Evolutionary conservation across 495 filamentous ascomycete species (phyloP).

Genomic region (Penicillium subrubescens): DNA sequence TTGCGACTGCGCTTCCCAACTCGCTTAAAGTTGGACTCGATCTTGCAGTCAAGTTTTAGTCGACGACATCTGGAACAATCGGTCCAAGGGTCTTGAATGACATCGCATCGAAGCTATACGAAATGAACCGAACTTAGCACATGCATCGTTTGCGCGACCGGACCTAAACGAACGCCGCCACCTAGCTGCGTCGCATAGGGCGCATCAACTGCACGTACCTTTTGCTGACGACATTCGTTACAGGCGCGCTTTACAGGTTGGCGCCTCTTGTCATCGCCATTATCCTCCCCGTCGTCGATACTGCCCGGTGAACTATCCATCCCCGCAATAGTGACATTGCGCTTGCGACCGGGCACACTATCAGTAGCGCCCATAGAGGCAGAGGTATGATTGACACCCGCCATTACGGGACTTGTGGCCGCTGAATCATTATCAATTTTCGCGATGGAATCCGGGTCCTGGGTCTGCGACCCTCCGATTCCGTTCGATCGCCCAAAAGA

Average conservation of each 20-base stretch:
- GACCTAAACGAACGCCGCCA: background rate
- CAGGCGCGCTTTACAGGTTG: slow-evolving; percentile 85
- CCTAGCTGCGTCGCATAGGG: slow-evolving; percentile 7
- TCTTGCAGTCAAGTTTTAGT: slow-evolving; percentile 84
- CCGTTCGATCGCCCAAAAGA: slow-evolving; percentile 39
- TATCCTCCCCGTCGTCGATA: slow-evolving; percentile 65
- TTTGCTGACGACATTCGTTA: slow-evolving; percentile 95
- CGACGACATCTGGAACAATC: slow-evolving; percentile 83
- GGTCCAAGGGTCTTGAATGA: slow-evolving; percentile 80
- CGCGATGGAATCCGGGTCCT: slow-evolving; percentile 29
- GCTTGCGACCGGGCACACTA: slow-evolving; percentile 44
- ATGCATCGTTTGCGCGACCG: background rate
- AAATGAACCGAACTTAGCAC: slow-evolving; percentile 14
- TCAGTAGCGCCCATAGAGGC: slow-evolving; percentile 38
- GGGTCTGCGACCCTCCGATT: slow-evolving; percentile 41
- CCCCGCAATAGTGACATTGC: slow-evolving; percentile 48
- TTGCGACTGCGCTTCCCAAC: slow-evolving; percentile 88
- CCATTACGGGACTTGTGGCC: slow-evolving; percentile 47
- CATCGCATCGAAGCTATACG: slow-evolving; percentile 81
- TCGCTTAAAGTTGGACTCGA: slow-evolving; percentile 92
- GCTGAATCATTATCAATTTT: slow-evolving; percentile 42
- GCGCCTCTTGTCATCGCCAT: slow-evolving; percentile 61
- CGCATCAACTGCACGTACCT: slow-evolving; percentile 55
- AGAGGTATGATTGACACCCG: slow-evolving; percentile 41
- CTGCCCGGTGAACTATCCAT: slow-evolving; percentile 73